Base-by-base conservation (phyloP, 169 alveolate genomes). In the Plasmodium cynomolgi region DNA sequence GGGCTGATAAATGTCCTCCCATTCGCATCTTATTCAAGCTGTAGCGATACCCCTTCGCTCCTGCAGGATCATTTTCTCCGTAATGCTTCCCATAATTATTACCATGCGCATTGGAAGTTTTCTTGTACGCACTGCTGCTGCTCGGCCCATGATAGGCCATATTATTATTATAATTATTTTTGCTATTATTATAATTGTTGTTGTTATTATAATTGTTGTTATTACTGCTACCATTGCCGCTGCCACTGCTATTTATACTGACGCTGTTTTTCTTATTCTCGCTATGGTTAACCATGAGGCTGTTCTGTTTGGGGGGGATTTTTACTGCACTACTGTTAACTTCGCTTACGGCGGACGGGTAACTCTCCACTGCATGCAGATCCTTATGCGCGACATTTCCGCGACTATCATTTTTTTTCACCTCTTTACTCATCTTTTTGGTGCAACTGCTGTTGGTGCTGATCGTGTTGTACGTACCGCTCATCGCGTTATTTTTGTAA, bases 1-100 rank as follows among this genome's bases (percentile, higher is more conserved):
- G 54, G 37, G 93, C 96, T 56, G 91, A 74, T 50, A 91, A 74
- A 39, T 72, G 94, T 5, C 92, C 93, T 33, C 92, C 93, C 83
- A 79, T 84, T n/a, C 93, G 62, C 23, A 75, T 75, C 80, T 75
- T 85, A 26, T 85, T 85, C 50, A 85, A 50, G 62, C 62, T 39
- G 79, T 85, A 74, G 26, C 93, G 33, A n/a, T 85, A 68, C 7
- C 75, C 68, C 68, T 54, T 74, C 37, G 39, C 17, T 54, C 81
- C 72, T 26, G 80, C 77, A 15, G 34, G 15, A 37, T 85, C 85
- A 11, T 29, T 33, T 50, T 85, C 86, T 15, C 9, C 68, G 80
- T 68, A 68, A 68, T 68, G 37, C 4, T 56, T 75, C 68, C 81
- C 29, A 50, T 23, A 23, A 68, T 15, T 58, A 74, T 58, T 31